Conservation (phyloP, 2,329 filamentous ascomycete genomes). For the Phaeoacremonium minimum region DNA sequence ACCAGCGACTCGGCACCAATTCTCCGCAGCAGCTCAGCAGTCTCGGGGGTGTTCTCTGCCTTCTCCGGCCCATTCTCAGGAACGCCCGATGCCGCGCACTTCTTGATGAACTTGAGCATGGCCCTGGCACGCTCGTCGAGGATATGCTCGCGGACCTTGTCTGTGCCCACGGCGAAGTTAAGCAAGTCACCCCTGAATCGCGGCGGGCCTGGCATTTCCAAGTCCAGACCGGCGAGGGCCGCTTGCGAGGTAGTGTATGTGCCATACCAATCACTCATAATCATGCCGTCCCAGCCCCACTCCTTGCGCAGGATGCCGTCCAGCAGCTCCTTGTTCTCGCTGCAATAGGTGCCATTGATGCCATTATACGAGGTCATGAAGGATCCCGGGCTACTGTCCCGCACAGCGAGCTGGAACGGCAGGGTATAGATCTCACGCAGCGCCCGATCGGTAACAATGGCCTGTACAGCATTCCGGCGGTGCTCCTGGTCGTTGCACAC, state of each 20-base stretch:
- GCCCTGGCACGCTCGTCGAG: slow-evolving; percentile 55
- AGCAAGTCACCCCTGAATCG: slow-evolving; percentile 46
- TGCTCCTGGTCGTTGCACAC: slow-evolving; percentile 60
- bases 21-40: slow-evolving; percentile 58
- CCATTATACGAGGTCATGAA: slow-evolving; percentile 60
- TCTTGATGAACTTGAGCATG: slow-evolving; percentile 57
- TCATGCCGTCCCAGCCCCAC: slow-evolving; percentile 52
- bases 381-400: slow-evolving; percentile 44
- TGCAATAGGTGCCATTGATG: slow-evolving; percentile 52
- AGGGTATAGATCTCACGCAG: slow-evolving; percentile 55
- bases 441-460: slow-evolving; percentile 49
- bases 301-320: slow-evolving; percentile 48
- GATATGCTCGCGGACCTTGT: slow-evolving; percentile 50
- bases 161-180: slow-evolving; percentile 47
- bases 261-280: slow-evolving; percentile 59
- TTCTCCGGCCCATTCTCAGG: slow-evolving; percentile 50
- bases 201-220: slow-evolving; percentile 57
- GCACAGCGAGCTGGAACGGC: slow-evolving; percentile 53
- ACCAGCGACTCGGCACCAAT: slow-evolving; percentile 68
- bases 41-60: slow-evolving; percentile 54
- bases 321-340: slow-evolving; percentile 47
- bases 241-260: slow-evolving; percentile 50
- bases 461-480: slow-evolving; percentile 50
- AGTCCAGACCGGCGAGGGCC: slow-evolving; percentile 46
- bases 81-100: slow-evolving; percentile 47